Base-by-base conservation (phyloP, 495 filamentous ascomycete species). In the Talaromyces wortmannii region DNA sequence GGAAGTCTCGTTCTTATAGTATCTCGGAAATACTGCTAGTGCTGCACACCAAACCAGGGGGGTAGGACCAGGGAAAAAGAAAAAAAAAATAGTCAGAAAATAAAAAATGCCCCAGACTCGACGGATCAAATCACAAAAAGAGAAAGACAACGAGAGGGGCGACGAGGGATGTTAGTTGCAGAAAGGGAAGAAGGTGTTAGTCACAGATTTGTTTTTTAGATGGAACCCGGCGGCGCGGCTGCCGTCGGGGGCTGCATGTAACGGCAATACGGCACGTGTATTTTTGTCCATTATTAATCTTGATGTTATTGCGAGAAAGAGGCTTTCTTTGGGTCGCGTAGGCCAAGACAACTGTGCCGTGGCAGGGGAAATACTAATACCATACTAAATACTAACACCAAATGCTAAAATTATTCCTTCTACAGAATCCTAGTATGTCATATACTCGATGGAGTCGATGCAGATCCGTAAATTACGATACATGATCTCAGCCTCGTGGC, bases 131-230 rank as follows among this genome's bases (percentile, higher is more conserved):
- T 5, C n/a, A 18, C 15, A 18, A 16, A 31, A 32, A 54, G 53
- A 57, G 54, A 60, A 58, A 48, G 50, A 59, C 52, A 43, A 53
- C 32, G 56, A 43, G 55, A 63, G 57, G 65, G 64, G 55, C 59
- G 63, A 57, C 61, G 64, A 66, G 59, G 59, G 48, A 47, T 49
- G 46, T 48, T 43, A 62, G 57, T 57, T 52, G 57, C 58, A 57
- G 49, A 45, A 47, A 36, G 57, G 42, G 17, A 18, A 36, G 56
- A 71, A 73, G 64, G 66, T 75, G 69, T 76, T 76, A 76, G 73
- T 76, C 72, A 76, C 69, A 63, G 68, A 76, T 70, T 65, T 23
- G 23, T 23, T 29, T 56, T 42, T 52, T 56, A 53, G 59, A 61
- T 61, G 59, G 60, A 60, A 53, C 64, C 53, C 56, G 43, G 49